A percentile compares a stretch with the other conserved stretches of the same genome.
Conservation (phyloP, 495 filamentous ascomycete genomes). For the Hyaloscypha variabilis region DNA sequence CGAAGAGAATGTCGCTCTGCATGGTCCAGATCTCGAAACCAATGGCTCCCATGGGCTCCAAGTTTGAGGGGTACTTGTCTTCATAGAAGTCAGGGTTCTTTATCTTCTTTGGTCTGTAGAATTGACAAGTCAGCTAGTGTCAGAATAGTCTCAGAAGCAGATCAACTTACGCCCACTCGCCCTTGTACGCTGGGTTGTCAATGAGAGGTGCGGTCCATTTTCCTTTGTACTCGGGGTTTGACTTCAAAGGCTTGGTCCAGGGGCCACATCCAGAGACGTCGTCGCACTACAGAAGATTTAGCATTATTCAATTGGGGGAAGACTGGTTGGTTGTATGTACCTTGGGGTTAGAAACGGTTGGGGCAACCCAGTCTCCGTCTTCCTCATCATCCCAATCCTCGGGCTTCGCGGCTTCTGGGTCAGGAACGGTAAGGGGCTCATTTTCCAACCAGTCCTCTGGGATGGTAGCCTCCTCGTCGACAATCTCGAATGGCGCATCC, state of each 20-base stretch:
- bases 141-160: conserved; percentile 42
- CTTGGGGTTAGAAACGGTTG: conserved; percentile 47
- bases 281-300: conserved; percentile 80
- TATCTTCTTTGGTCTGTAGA: conserved; percentile 70
- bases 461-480: conserved; percentile 88
- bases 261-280: conserved; percentile 92
- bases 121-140: neutral
- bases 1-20: conserved; percentile 98
- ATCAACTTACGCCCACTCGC: conserved; percentile 66
- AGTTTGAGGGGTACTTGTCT: conserved; percentile 94
- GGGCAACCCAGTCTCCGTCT: conserved; percentile 97
- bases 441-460: conserved; percentile 97
- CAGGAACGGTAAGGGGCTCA: conserved; percentile 81
- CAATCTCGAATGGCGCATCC: conserved; percentile 93
- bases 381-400: conserved; percentile 99
- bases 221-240: conserved; percentile 98
- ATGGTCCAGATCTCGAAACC: conserved; percentile 99
- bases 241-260: conserved; percentile 90
- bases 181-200: conserved; percentile 99
- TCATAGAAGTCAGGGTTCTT: conserved; percentile 96
- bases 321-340: neutral
- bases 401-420: conserved; percentile 97
- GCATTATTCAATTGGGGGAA: neutral
- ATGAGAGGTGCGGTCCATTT: conserved; percentile 94
- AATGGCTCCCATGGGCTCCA: conserved; percentile 96